Base-by-base conservation (phyloP, 805 yeast genomes). In the Ogataea corticis region DNA sequence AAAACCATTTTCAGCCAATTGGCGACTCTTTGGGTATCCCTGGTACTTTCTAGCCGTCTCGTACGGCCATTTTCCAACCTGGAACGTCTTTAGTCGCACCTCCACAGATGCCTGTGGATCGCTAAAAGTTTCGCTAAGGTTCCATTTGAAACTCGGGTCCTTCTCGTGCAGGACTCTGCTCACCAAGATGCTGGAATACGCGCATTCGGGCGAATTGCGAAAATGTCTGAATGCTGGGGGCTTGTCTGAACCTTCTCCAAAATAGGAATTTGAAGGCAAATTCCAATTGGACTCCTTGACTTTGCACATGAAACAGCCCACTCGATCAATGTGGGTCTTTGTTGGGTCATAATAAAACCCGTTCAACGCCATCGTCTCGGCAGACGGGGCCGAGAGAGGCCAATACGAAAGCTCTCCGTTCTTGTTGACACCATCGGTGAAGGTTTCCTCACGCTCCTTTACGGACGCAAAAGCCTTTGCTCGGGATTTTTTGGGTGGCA, bases 331-430 rank as follows among this genome's bases (percentile, higher is more conserved):
- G 36, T 70, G 65, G 27, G 67, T 63, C 42, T 71, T 67, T 11
- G 70, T 67, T 27, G 82, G 90, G 38, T 75, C 72, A 61, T 67
- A 85, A 63, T 68, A 79, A 66, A 85, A 79, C 0, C 92, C 91
- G 15, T 78, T 72, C 39, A 68, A 68, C 1, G 83, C 83, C 68
- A 83, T 57, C 1, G 48, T 45, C 33, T 57, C 52, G 12, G 58
- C 48, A 3, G 58, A 44, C 4, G 54, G 56, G 10, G 32, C 38
- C 5, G 51, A 27, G 1, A 69, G 56, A 57, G 70, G 45, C 68
- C 65, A 55, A 64, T 75, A 54, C 12, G 51, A 44, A 32, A 50
- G 41, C 38, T 58, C 59, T 9, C 63, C 61, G 27, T 53, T 50
- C 45, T 42, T 47, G 36, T 46, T 33, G 4, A 48, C 46, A 9